Conservation (phyloP, 305 asterid species). For the Coffea humblotiana region DNA sequence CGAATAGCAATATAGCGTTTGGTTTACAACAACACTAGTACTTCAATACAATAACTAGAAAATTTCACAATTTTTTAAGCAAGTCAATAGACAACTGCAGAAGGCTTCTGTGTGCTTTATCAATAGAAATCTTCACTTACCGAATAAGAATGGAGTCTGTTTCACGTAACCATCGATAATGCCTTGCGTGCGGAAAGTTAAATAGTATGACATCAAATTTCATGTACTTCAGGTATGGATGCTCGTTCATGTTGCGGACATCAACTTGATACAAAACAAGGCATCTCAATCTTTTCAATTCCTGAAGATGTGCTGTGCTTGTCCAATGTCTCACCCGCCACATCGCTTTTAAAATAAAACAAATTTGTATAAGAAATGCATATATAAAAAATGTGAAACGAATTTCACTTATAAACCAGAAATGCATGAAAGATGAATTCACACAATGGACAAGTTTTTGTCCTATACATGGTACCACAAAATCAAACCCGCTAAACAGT, state of each 20-base stretch:
- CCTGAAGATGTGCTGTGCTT: constrained; percentile 7
- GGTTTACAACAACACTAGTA: too few relatives aligned
- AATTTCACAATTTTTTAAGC: too few relatives aligned
- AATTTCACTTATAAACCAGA: too few relatives aligned
- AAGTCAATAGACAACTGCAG: too few relatives aligned
- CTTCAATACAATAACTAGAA: too few relatives aligned
- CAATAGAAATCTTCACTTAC: not conserved
- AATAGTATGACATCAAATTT: constrained; percentile 26
- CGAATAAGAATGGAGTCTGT: not conserved
- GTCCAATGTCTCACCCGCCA: constrained; percentile 9
- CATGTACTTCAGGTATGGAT: not conserved
- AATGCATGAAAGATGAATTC: too few relatives aligned
- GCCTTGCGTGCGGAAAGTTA: constrained; percentile 28
- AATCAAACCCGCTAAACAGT: too few relatives aligned
- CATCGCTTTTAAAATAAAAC: not conserved
- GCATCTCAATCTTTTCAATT: constrained; percentile 12
- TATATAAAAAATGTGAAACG: too few relatives aligned
- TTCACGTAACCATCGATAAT: not conserved
- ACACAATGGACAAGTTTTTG: too few relatives aligned
- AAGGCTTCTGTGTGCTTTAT: not conserved
- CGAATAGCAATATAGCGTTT: too few relatives aligned
- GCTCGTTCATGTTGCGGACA: constrained; percentile 13
- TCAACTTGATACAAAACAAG: constrained; percentile 25
- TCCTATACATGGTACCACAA: too few relatives aligned
- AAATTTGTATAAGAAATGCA: too few relatives aligned